Evolutionary conservation across 164 flowering plant species (phyloP).

Genomic region (Magnolia changhungtana): DNA sequence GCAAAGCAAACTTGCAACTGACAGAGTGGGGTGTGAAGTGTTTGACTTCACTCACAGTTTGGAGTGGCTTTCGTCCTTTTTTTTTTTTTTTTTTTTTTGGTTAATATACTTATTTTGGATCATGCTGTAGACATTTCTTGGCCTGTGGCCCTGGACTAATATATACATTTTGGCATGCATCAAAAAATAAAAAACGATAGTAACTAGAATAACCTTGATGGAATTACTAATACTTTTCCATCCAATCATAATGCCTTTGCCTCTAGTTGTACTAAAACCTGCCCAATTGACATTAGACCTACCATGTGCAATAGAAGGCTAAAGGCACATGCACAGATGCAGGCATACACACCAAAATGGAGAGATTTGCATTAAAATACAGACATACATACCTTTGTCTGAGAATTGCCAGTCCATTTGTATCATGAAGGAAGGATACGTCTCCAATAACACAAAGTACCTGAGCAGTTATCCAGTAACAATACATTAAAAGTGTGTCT

Average conservation of each 20-base stretch:
- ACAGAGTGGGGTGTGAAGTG: no score
- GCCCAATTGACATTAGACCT: not conserved
- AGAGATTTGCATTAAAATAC: not conserved
- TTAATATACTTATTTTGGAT: no score
- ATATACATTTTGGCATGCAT: no score
- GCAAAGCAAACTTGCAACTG: no score
- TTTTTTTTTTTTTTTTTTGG: no score
- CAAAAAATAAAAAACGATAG: not conserved
- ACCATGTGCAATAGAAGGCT: not conserved
- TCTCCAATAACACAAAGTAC: conserved; percentile 83
- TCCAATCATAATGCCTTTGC: not conserved
- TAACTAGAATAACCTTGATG: no score
- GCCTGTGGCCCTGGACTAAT: no score
- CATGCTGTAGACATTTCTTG: no score
- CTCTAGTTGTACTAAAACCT: not conserved
- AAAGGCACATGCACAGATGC: not conserved
- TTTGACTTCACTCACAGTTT: no score
- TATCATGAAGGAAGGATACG: conserved; percentile 92
- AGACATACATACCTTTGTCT: conserved; percentile 49
- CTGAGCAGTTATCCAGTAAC: conserved; percentile 32
- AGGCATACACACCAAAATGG: conserved; percentile 1
- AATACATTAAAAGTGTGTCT: not conserved
- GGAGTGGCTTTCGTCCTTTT: no score
- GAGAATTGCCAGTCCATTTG: conserved; percentile 86
- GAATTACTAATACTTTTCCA: no score